Conservation (phyloP, 345 rosid species). For the Euphorbia pulcherrima region DNA sequence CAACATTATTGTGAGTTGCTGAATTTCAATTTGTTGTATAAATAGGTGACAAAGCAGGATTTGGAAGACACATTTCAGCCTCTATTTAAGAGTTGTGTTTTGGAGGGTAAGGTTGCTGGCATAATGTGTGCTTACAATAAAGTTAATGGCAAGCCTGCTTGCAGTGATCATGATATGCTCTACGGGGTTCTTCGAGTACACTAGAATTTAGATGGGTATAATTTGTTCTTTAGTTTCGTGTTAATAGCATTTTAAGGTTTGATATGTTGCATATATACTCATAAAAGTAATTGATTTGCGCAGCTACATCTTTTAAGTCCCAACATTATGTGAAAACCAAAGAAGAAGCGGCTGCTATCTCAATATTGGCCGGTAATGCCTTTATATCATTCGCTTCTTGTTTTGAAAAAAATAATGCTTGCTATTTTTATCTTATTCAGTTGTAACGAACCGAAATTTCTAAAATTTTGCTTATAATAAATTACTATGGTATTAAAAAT, state of each 20-base stretch:
- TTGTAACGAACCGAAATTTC: slow-evolving; percentile 48
- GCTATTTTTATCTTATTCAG: slow-evolving; percentile 13
- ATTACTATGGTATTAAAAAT: too few species aligned
- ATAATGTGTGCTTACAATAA: slow-evolving; percentile 89
- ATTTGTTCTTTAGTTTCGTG: too few species aligned
- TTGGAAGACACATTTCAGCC: slow-evolving; percentile 67
- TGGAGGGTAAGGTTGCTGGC: slow-evolving; percentile 72
- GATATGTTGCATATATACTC: too few species aligned
- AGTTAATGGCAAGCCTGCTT: slow-evolving; percentile 76
- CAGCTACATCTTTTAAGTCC: slow-evolving; percentile 11
- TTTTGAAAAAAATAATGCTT: too few species aligned
- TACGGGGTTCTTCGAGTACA: slow-evolving; percentile 32
- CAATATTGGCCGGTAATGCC: too few species aligned
- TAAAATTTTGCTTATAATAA: too few species aligned
- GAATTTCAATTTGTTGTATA: not conserved
- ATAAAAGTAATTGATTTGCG: not conserved
- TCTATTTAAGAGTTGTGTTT: slow-evolving; percentile 68
- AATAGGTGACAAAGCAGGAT: slow-evolving; percentile 75
- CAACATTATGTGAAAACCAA: not conserved
- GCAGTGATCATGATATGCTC: slow-evolving; percentile 67
- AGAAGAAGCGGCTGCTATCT: slow-evolving; percentile 14
- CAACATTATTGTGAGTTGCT: too few species aligned
- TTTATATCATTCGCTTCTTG: too few species aligned
- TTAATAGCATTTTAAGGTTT: too few species aligned
- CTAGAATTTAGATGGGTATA: slow-evolving; percentile 21